Evolutionary conservation across 176 grass and related monocot genomes (phyloP).

Genomic region (Poa pratensis): DNA sequence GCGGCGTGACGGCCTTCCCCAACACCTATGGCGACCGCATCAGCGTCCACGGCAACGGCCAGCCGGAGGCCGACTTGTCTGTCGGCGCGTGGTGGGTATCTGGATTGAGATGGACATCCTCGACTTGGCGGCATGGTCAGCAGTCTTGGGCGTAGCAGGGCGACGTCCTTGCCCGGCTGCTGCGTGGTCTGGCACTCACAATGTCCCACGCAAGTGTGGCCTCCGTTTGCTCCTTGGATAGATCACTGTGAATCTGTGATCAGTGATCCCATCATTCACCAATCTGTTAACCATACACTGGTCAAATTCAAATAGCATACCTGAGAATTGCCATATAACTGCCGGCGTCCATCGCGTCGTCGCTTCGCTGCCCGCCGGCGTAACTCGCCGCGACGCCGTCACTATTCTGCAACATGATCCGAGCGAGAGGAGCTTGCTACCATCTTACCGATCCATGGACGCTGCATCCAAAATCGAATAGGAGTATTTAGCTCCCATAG

Average conservation of each 20-base stretch:
- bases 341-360: no score
- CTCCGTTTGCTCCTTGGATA: constrained; percentile 78
- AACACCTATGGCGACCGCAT: constrained; percentile 6
- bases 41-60: constrained; percentile 37
- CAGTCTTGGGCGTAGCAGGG: constrained; percentile 26
- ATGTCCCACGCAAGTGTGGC: constrained; percentile 49
- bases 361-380: no score
- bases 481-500: no score
- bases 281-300: constrained; percentile 44
- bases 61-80: constrained; percentile 37
- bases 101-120: constrained; percentile 31
- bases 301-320: background rate
- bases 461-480: no score
- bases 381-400: no score
- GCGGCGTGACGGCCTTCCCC: background rate
- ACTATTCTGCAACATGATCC: no score
- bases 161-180: constrained; percentile 12
- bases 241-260: constrained; percentile 35
- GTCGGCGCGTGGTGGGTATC: constrained; percentile 31
- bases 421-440: no score
- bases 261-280: constrained; percentile 73
- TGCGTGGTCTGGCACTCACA: constrained; percentile 57
- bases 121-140: background rate
- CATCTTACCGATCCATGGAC: no score
- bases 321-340: no score